Base-by-base conservation (phyloP, 2,329 filamentous ascomycete genomes). In the Didymella arachidicola region DNA sequence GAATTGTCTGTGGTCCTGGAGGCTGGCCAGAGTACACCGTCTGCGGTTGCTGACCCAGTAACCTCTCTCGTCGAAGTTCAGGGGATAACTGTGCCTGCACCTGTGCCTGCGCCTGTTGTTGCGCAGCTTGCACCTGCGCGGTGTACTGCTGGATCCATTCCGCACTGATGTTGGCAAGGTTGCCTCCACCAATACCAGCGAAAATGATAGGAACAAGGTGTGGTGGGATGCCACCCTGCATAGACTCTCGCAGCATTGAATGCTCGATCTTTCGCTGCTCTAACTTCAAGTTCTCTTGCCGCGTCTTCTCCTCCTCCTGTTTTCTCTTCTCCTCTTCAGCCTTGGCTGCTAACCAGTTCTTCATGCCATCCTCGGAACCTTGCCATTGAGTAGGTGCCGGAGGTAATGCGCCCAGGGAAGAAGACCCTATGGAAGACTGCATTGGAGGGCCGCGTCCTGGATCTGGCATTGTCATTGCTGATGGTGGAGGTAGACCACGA, bases 151-250 rank as follows among this genome's bases (percentile, higher is more conserved):
- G 81, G 55, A 83, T 71, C 79, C 78, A 82, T 48, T 84, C 82
- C 34, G 80, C 72, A 62, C 79, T 82, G 63, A 80, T 75, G 63
- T 77, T 80, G 30, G 80, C 79, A 14, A 83, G 75, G 49, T 77
- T 79, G 7, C 79, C 78, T 46, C 81, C 80, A 30, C 80, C 81
- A 49, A 83, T 81, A 34, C 82, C 82, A 53, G 81, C 81, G 68
- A 84, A 84, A 62, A 84, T 83, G 60, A 84, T 79, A 32, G 82
- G 82, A 18, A 84, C 79, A 44, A 84, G 77, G 30, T 81, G 77
- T 57, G 82, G 81, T 38, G 82, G 82, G 39, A 84, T 75, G 53
- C 81, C 82, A 50, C 81, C 80, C 60, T 80, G 78, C 69, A 84
- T 78, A 18, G 82, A 82, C 59, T 84, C 82, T 46, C 80, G 77